Conservation (phyloP, 306 rosid species). For the Alnus glutinosa region DNA sequence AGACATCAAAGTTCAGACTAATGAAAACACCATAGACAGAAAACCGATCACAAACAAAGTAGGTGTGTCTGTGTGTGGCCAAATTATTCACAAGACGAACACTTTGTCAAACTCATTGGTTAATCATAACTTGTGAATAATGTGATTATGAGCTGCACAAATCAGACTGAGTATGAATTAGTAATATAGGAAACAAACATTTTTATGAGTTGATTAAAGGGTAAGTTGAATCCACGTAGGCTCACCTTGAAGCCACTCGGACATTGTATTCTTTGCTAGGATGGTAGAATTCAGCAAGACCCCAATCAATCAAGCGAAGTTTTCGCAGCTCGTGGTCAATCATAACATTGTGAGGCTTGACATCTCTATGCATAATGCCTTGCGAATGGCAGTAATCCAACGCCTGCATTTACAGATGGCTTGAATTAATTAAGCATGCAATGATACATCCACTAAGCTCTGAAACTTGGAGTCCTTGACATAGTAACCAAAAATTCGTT, state of each 20-base stretch:
- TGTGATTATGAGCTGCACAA: background rate
- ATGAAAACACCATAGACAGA: background rate
- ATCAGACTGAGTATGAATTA: background rate
- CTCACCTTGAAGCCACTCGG: slow-evolving; percentile 85
- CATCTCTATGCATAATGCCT: slow-evolving; percentile 93
- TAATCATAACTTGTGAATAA: background rate
- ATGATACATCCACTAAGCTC: slow-evolving; percentile 11
- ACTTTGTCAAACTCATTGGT: background rate
- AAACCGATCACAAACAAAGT: background rate
- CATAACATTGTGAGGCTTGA: slow-evolving; percentile 91
- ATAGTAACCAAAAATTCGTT: background rate
- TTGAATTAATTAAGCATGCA: slow-evolving; percentile 22
- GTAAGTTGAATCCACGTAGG: background rate
- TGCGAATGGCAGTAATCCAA: slow-evolving; percentile 91
- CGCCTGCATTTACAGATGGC: slow-evolving; percentile 51
- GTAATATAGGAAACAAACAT: background rate
- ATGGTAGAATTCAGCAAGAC: slow-evolving; percentile 91
- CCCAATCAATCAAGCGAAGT: slow-evolving; percentile 93
- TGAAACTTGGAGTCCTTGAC: background rate
- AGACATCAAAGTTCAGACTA: background rate
- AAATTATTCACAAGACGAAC: background rate
- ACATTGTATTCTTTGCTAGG: slow-evolving; percentile 90
- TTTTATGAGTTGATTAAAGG: background rate
- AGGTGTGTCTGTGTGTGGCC: background rate
- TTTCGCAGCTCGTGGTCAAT: slow-evolving; percentile 84